Evolutionary conservation across 2,329 filamentous ascomycete genomes (phyloP).

Genomic region (Cordyceps tenuipes): DNA sequence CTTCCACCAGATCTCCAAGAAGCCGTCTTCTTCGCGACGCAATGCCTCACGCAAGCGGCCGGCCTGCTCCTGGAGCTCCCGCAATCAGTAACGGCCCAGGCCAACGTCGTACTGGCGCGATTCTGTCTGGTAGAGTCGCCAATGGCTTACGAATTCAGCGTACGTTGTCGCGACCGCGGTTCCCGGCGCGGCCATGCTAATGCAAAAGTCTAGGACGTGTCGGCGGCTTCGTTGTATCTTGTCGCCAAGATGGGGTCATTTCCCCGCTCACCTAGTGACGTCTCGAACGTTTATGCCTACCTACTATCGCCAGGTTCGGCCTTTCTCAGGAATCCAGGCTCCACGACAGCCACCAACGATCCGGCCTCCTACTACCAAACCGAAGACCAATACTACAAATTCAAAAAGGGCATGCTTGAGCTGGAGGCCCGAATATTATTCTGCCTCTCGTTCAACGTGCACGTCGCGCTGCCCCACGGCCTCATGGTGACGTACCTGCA

Average conservation of each 20-base stretch:
- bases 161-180: constrained; percentile 20
- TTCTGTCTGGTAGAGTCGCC: constrained; percentile 61
- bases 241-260: constrained; percentile 73
- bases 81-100: constrained; percentile 77
- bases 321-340: constrained; percentile 36
- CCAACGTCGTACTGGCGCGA: constrained; percentile 71
- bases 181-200: neutral
- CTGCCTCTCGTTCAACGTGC: constrained; percentile 70
- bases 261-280: constrained; percentile 67
- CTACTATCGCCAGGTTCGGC: constrained; percentile 57
- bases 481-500: constrained; percentile 90
- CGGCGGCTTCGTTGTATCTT: constrained; percentile 73
- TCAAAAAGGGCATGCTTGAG: constrained; percentile 57
- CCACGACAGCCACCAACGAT: constrained; percentile 28
- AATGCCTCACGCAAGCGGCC: constrained; percentile 67
- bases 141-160: constrained; percentile 51
- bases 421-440: constrained; percentile 71
- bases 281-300: constrained; percentile 80
- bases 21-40: constrained; percentile 61
- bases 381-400: constrained; percentile 61
- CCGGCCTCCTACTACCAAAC: constrained; percentile 58
- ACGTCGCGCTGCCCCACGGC: constrained; percentile 77
- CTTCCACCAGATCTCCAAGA: constrained; percentile 64
- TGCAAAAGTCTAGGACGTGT: constrained; percentile 54
- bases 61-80: constrained; percentile 75